Conservation (phyloP, 768 basidiomycete species). For the Russula lepida region DNA sequence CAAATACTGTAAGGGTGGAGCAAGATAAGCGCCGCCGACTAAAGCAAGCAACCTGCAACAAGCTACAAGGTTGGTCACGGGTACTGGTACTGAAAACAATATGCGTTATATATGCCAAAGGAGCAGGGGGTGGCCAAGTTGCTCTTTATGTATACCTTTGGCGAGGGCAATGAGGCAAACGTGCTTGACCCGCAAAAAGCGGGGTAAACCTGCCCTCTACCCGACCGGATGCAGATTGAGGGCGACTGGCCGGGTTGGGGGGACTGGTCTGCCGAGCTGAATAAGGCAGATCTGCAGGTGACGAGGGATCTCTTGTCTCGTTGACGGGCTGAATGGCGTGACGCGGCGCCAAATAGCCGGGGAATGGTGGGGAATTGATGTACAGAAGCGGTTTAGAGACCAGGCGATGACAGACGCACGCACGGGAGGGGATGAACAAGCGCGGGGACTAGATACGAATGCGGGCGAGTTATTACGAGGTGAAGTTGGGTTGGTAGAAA, state of each 20-base stretch:
- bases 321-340: slow-evolving; percentile 3
- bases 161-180: not conserved
- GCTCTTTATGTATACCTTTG: not conserved
- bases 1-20: not conserved
- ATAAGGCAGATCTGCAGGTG: slow-evolving; percentile 1
- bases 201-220: not conserved
- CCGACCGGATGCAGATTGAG: not conserved
- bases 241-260: not conserved
- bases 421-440: not conserved
- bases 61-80: slow-evolving; percentile 12
- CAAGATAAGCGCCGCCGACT: slow-evolving; percentile 11
- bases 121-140: not conserved
- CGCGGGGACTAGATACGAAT: not conserved
- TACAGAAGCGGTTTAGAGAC: slow-evolving; percentile 3
- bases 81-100: not conserved
- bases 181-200: not conserved
- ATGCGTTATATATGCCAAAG: not conserved
- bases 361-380: too few relatives aligned
- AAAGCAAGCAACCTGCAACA: too few relatives aligned
- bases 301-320: not conserved
- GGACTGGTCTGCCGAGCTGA: not conserved
- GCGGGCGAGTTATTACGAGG: not conserved
- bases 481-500: not conserved
- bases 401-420: not conserved
- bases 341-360: not conserved